These are phyloP conservation scores for Tulasnella sp. DNA, from an alignment of 768 basidiomycete species.

Conservation along the genomic window DNA sequence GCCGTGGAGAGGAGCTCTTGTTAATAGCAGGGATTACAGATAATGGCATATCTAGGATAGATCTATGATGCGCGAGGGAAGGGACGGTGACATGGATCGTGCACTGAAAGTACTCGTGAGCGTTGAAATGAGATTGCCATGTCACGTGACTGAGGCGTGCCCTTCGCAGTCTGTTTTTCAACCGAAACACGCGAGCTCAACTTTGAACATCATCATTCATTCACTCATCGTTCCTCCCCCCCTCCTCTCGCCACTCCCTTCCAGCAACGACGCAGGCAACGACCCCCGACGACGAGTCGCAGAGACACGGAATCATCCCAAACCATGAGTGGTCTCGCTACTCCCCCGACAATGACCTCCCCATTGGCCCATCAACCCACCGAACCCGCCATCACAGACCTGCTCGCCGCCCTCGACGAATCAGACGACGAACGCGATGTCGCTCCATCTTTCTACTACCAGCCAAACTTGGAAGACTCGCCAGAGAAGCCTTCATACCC, in stretches of 20 bases:
- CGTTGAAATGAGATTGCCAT: background rate
- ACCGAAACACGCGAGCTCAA: conserved; percentile 1
- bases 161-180: conserved; percentile 8
- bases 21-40: too few relatives aligned
- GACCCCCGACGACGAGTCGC: background rate
- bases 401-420: conserved; percentile 20
- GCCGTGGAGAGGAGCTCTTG: too few relatives aligned
- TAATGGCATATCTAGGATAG: too few relatives aligned
- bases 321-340: background rate
- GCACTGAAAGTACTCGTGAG: background rate
- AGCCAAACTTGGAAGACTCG: conserved; percentile 7
- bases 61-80: too few relatives aligned
- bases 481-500: conserved; percentile 14
- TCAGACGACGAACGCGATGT: conserved; percentile 26
- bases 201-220: background rate
- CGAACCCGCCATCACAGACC: conserved; percentile 11
- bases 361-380: background rate
- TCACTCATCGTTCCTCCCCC: background rate
- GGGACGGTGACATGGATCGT: too few relatives aligned
- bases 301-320: background rate
- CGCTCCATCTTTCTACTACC: conserved; percentile 24
- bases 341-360: background rate
- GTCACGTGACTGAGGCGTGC: conserved; percentile 1
- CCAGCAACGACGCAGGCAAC: background rate
- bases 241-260: background rate